Evolutionary conservation across 768 basidiomycete species (phyloP), one percentile per base, ranked within the genome.

Genomic region (Mycena belliarum): DNA sequence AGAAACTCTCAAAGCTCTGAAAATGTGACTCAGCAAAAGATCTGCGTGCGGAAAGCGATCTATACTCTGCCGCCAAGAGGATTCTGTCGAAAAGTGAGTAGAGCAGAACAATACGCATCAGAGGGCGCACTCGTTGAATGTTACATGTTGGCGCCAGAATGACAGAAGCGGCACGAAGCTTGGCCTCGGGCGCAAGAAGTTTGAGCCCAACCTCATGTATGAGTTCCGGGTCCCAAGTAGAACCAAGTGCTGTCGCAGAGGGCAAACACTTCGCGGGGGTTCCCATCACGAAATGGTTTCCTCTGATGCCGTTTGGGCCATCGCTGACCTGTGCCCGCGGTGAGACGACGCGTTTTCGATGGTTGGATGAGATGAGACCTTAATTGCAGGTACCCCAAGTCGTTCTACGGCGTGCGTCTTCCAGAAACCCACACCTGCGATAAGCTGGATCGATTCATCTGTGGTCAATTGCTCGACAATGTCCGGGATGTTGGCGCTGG

Each of bases 71-170:
- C 88, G 11, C 88, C 88, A 11, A 89, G 80, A 23, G 88, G 88
- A 65, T 78, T 88, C 85, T 87, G 54, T 6, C 43, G 57, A 18
- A 25, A 29, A 24, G 42, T 49, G n/a, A 2, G 9, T 59, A 47
- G 56, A 28, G 23, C 10, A 16, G 49, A 44, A 56, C 54, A 47
- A 29, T 41, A 45, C 32, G 4, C 25, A 44, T 42, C 21, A 38
- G 47, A 20, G 18, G 29, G 41, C 48, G 63, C 73, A 84, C 89
- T 29, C 92, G 82, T 70, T 92, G 91, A 48, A 91, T 91, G 68
- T 94, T 93, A 68, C 88, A 89, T 0, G 91, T 93, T 0, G 91
- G 92, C 0, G 86, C 92, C 18, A 93, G 81, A 28, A 91, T 75
- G 3, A 90, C 70, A 14, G 87, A 85, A 11, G 87, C 86, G 2